phyloP scores from a whole-genome alignment of 768 basidiomycete genomes.

The Lactarius tabidus region DNA sequence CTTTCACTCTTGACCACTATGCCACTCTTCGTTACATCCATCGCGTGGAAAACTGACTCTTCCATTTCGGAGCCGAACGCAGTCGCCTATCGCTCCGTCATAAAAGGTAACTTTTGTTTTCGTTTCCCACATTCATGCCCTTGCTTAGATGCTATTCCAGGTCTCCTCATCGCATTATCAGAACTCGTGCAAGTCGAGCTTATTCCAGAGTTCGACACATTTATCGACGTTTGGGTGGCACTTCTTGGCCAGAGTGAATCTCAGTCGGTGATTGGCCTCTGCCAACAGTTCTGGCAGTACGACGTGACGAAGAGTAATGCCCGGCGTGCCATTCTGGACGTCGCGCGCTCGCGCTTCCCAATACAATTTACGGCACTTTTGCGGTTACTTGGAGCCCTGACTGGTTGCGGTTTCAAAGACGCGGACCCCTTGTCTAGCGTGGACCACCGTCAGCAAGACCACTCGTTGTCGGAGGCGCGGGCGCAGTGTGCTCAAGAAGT shows the following conservation, averaged over 20 bases:
- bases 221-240: conserved; percentile 74
- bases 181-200: conserved; percentile 73
- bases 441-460: conserved; percentile 41
- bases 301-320: conserved; percentile 66
- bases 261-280: conserved; percentile 61
- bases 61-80: conserved; percentile 72
- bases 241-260: conserved; percentile 74
- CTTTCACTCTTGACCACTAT: conserved; percentile 58
- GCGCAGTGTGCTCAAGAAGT: conserved; percentile 64
- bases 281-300: conserved; percentile 76
- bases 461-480: conserved; percentile 43
- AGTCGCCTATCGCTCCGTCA: conserved; percentile 71
- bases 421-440: conserved; percentile 61
- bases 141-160: conserved; percentile 38
- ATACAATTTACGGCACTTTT: conserved; percentile 68
- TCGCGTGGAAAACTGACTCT: conserved; percentile 66
- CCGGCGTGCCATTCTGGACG: conserved; percentile 78
- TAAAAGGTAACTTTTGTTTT: conserved; percentile 62
- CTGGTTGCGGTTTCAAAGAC: conserved; percentile 70
- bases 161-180: conserved; percentile 68
- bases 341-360: conserved; percentile 79
- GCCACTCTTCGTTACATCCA: conserved; percentile 70
- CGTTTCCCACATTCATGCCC: not conserved
- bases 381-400: conserved; percentile 71
- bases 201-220: conserved; percentile 67